These are phyloP conservation scores for Juglanconis oblonga DNA, from an alignment of 2,329 filamentous ascomycete genomes.

Conservation along the genomic window DNA sequence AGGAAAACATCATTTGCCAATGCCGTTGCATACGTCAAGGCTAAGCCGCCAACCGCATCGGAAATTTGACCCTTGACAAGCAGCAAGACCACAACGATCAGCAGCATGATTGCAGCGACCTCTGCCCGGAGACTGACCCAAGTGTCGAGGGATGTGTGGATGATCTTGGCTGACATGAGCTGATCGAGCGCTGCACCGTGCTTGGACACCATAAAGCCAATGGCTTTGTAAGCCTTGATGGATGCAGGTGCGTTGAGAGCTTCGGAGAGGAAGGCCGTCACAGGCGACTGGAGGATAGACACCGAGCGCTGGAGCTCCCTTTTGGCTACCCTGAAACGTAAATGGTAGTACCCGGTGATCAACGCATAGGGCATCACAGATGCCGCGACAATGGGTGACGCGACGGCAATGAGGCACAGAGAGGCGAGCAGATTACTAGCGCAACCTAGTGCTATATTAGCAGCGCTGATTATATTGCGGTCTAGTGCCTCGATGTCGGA, in stretches of 20 bases:
- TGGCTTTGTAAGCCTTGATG: slow-evolving; percentile 3
- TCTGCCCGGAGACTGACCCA: slow-evolving; percentile 6
- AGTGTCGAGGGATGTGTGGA: slow-evolving; percentile 7
- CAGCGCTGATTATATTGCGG: slow-evolving; percentile 2
- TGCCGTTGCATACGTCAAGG: slow-evolving; percentile 1
- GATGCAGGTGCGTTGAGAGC: slow-evolving; percentile 1
- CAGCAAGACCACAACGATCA: background rate
- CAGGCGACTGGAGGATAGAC: slow-evolving; percentile 3
- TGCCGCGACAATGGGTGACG: background rate
- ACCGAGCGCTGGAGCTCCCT: slow-evolving; percentile 1
- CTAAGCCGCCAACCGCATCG: background rate
- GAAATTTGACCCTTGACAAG: background rate
- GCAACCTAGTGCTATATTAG: background rate
- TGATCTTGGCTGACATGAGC: slow-evolving; percentile 2
- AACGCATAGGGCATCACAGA: background rate
- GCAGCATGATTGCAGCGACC: background rate
- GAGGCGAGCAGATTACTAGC: background rate
- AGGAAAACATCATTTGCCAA: slow-evolving; percentile 4
- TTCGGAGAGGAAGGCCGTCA: slow-evolving; percentile 1
- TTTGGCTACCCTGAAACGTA: background rate
- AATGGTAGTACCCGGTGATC: background rate
- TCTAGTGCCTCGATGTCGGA: slow-evolving; percentile 5
- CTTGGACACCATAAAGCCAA: slow-evolving; percentile 2
- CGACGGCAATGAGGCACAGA: slow-evolving; percentile 2
- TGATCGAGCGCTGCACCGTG: background rate